Conservation (phyloP, 257 asterid genomes). For the Solanum sparsipilum region DNA sequence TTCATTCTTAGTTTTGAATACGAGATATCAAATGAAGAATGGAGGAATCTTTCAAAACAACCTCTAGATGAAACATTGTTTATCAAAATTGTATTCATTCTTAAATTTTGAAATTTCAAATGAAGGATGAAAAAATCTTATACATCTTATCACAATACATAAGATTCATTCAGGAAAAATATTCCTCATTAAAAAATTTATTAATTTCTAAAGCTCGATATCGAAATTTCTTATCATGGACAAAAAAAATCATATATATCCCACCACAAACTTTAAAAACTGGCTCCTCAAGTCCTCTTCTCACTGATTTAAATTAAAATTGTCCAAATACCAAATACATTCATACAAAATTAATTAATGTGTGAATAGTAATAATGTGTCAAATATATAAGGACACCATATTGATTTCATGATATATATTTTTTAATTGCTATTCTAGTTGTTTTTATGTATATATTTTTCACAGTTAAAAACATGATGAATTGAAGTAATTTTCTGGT, state of each 20-base stretch:
- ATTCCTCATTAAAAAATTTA: not conserved
- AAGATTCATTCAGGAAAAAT: not conserved
- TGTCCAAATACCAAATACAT: not conserved
- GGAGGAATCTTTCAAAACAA: not conserved
- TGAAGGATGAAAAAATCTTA: not conserved
- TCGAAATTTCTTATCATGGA: too few relatives aligned
- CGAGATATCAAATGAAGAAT: not conserved
- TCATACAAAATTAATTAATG: too few relatives aligned
- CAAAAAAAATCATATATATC: too few relatives aligned
- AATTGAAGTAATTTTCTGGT: not conserved
- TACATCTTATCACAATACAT: not conserved
- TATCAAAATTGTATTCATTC: not conserved
- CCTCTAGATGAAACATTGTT: not conserved
- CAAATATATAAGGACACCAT: not conserved
- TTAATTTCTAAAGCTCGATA: not conserved
- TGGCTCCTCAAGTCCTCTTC: not conserved
- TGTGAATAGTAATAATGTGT: too few relatives aligned
- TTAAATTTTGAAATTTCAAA: too few relatives aligned
- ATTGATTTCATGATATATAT: not conserved
- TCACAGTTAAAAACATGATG: too few relatives aligned
- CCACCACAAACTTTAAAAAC: not conserved
- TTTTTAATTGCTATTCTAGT: not conserved
- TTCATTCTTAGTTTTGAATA: not conserved
- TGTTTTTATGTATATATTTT: not conserved
- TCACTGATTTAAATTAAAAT: not conserved